Conservation (phyloP, 2,329 filamentous ascomycete species). For the Aspergillus versicolor region DNA sequence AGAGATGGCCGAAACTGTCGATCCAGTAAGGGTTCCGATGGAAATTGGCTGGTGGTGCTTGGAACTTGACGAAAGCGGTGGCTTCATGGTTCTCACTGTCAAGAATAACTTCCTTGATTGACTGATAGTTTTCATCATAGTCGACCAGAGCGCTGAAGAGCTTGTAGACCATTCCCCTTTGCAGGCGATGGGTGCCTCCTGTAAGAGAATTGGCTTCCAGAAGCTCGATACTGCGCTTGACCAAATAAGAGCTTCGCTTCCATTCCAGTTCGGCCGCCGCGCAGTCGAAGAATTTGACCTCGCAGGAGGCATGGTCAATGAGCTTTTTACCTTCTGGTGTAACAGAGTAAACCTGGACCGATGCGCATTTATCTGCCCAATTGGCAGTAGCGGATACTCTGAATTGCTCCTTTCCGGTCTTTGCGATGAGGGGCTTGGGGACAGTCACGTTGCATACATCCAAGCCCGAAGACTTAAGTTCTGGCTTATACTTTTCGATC, state of each 20-base stretch:
- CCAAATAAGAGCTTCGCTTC: constrained; percentile 50
- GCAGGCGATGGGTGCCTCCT: constrained; percentile 69
- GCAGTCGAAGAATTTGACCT: constrained; percentile 34
- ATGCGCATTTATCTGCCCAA: constrained; percentile 32
- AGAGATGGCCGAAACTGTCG: constrained; percentile 58
- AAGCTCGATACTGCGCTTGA: constrained; percentile 61
- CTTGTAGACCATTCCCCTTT: constrained; percentile 77
- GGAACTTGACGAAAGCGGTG: constrained; percentile 55
- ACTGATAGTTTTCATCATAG: constrained; percentile 57
- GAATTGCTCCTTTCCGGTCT: constrained; percentile 39
- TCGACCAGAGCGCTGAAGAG: constrained; percentile 60
- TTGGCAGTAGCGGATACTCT: constrained; percentile 37
- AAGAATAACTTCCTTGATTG: constrained; percentile 59
- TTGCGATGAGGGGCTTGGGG: constrained; percentile 57
- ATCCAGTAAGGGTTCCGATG: constrained; percentile 62
- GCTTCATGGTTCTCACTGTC: constrained; percentile 58
- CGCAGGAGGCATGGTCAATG: constrained; percentile 37
- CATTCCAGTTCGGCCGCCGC: constrained; percentile 25
- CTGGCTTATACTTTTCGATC: constrained; percentile 34
- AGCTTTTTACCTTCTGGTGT: constrained; percentile 38
- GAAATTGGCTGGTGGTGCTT: constrained; percentile 56
- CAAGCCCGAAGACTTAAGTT: constrained; percentile 30
- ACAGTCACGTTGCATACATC: constrained; percentile 38
- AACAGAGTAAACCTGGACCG: constrained; percentile 38
- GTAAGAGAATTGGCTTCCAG: constrained; percentile 61